Evolutionary conservation across 768 basidiomycete genomes (phyloP), one percentile per base, ranked within the genome.

Genomic region (Trametes coccinea): DNA sequence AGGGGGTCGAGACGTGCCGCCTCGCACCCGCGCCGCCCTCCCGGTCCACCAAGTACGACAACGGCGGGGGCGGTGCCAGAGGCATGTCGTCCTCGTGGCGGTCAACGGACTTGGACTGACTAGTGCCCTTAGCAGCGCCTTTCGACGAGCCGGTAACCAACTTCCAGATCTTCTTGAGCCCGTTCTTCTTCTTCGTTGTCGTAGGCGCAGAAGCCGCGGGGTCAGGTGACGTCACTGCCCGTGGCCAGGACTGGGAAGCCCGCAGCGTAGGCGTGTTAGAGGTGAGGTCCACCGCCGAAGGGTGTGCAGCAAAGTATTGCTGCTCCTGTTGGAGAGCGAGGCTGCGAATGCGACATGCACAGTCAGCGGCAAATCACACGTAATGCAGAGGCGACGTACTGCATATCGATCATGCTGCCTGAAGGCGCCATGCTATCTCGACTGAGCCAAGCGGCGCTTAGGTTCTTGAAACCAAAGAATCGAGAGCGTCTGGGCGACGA

Each of bases 371-470:
- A 53, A 43, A 30, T 29, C 46, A 34, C 53, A 22, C 16, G 29
- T 48, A 41, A 54, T 13, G 27, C 30, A 52, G 57, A 46, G 16
- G 8, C 51, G 27, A 86, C 90, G 64, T 76, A 93, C 92, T 94
- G 92, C 92, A 94, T 93, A 72, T 93, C 90, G 65, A 93, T 76
- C 90, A 94, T 92, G 68, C 92, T 94, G 55, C 92, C 92, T 3
- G 91, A 90, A n/a, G 83, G 81, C 1, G 90, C 88, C 41, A 94
- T 76, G 71, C 91, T 93, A 60, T 92, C 89, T 68, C 88, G 89
- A 70, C 90, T 93, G 66, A 83, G 79, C 85, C 87, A 91, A 11
- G 86, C 87, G 22, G 84, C 75, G 59, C 85, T 86, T 47, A 89
- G 77, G 66, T 89, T 89, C 73, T 79, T 85, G 71, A 88, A 82